Percentiles rank a stretch among this genome's conserved stretches.
Conservation (phyloP, 2,329 filamentous ascomycete genomes). For the Lojkania enalia region DNA sequence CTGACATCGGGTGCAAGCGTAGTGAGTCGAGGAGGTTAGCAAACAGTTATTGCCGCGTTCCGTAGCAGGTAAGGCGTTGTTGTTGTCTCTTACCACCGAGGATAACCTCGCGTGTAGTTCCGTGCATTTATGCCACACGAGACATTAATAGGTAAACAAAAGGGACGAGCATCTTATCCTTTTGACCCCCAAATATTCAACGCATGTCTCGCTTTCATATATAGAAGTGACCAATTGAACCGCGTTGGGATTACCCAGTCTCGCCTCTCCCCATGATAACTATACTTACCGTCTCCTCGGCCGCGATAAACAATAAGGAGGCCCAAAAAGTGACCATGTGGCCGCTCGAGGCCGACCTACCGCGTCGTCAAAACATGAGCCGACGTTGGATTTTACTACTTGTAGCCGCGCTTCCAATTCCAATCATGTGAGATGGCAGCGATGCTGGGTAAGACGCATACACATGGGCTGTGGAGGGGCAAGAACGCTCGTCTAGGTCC, state of each 20-base stretch:
- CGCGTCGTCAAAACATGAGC: conserved; percentile 19
- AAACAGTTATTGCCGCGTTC: conserved; percentile 20
- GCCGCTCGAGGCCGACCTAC: conserved; percentile 12
- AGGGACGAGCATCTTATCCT: conserved; percentile 30
- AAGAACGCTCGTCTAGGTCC: conserved; percentile 17
- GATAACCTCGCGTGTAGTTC: conserved; percentile 12
- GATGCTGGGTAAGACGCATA: conserved; percentile 44
- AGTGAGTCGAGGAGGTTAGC: conserved; percentile 18
- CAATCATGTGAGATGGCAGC: conserved; percentile 46
- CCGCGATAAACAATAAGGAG: conserved; percentile 26
- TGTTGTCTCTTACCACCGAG: conserved; percentile 26
- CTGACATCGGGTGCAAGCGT: conserved; percentile 21
- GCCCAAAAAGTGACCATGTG: conserved; percentile 20
- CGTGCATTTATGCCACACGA: conserved; percentile 26
- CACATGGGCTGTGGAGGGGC: conserved; percentile 36
- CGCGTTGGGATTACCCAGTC: conserved; percentile 25
- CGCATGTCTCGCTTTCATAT: conserved; percentile 26
- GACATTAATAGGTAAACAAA: conserved; percentile 40
- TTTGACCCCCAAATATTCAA: conserved; percentile 26
- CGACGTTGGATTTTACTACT: conserved; percentile 48
- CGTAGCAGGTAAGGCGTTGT: conserved; percentile 30
- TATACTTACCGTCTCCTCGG: conserved; percentile 5
- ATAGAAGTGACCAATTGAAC: conserved; percentile 36
- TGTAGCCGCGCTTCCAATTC: conserved; percentile 40
- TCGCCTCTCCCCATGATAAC: conserved; percentile 10